Percentiles rank a stretch among this genome's conserved stretches.
Evolutionary conservation across 352 stramenopile species (phyloP).

Genomic region (Phytophthora meadii): DNA sequence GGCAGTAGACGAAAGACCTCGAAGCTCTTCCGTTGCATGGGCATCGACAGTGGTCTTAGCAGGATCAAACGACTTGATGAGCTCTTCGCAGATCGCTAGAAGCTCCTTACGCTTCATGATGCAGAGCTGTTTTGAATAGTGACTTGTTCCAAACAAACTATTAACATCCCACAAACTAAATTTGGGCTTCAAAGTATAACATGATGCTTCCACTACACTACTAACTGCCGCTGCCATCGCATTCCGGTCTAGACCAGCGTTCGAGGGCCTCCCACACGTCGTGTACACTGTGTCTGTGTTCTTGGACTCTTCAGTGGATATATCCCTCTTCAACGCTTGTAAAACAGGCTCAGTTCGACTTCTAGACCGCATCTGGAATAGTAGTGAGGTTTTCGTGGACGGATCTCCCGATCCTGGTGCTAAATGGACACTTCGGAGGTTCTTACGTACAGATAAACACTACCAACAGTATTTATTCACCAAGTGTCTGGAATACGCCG

Average conservation of each 20-base stretch:
- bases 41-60: slow-evolving; percentile 76
- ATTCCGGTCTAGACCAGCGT: neutral
- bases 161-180: no score
- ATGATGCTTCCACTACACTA: no score
- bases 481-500: neutral
- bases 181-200: no score
- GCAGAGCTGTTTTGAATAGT: neutral
- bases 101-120: slow-evolving; percentile 85
- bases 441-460: slow-evolving; percentile 7
- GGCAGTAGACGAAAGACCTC: slow-evolving; percentile 32
- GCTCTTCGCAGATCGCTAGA: slow-evolving; percentile 63
- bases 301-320: neutral
- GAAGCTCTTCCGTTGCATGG: slow-evolving; percentile 76
- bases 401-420: neutral
- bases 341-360: slow-evolving; percentile 7
- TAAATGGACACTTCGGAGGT: slow-evolving; percentile 1
- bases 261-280: neutral
- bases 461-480: slow-evolving; percentile 21
- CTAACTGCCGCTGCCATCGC: neutral
- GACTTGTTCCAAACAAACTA: no score
- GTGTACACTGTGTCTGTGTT: slow-evolving; percentile 1
- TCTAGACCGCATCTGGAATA: no score
- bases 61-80: slow-evolving; percentile 84
- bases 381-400: neutral
- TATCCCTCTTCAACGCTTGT: slow-evolving; percentile 1